A percentile compares a stretch with the other conserved stretches of the same genome.
Evolutionary conservation across 2,329 filamentous ascomycete species (phyloP).

Genomic region (Aspergillus sp.): DNA sequence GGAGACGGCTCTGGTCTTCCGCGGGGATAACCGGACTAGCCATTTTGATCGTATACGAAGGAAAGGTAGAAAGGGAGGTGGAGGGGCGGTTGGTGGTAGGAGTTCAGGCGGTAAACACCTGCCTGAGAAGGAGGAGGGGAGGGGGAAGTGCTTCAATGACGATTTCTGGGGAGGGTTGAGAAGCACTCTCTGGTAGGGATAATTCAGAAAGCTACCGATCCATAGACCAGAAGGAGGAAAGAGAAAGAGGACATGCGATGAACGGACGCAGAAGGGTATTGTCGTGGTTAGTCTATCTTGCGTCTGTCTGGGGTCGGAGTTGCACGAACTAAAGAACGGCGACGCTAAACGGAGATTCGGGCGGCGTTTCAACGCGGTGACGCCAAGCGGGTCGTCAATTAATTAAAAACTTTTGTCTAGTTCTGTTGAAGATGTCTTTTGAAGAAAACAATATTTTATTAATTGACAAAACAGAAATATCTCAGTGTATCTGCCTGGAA

Average conservation of each 20-base stretch:
- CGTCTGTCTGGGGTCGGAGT: not conserved
- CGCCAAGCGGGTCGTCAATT: not conserved
- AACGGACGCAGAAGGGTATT: not conserved
- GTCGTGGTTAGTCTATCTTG: too few relatives aligned
- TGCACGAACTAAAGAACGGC: constrained; percentile 5
- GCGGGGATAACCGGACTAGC: constrained; percentile 55
- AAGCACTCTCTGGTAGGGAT: constrained; percentile 1
- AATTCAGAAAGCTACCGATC: constrained; percentile 16
- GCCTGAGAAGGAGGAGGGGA: constrained; percentile 6
- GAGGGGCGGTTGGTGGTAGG: constrained; percentile 8
- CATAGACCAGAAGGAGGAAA: constrained; percentile 20
- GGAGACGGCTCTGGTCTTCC: constrained; percentile 82
- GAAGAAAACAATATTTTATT: too few relatives aligned
- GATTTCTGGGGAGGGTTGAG: constrained; percentile 1
- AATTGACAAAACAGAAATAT: too few relatives aligned
- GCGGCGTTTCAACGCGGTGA: too few relatives aligned
- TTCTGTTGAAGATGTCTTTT: too few relatives aligned
- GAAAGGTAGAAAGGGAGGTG: constrained; percentile 1
- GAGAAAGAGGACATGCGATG: not conserved
- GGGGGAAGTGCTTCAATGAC: constrained; percentile 9
- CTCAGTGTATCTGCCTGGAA: too few relatives aligned
- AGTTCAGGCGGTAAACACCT: constrained; percentile 22
- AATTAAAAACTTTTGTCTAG: too few relatives aligned
- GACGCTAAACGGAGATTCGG: not conserved
- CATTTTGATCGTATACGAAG: constrained; percentile 33